Evolutionary conservation across 768 basidiomycete species (phyloP).

Genomic region (Lactarius evosmus): DNA sequence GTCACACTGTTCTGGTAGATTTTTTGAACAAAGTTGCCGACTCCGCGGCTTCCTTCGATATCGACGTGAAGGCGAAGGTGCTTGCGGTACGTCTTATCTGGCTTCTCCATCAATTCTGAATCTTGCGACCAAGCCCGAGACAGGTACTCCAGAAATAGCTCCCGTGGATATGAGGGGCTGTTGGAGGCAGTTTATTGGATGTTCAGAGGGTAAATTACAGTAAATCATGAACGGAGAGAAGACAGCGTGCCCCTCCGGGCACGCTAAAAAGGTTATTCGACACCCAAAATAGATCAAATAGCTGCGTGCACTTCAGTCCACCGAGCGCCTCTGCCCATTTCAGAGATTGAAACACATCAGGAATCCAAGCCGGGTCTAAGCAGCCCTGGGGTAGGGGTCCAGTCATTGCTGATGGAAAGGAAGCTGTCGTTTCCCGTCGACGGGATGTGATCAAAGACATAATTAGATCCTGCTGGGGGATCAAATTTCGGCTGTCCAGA

Average conservation of each 20-base stretch:
- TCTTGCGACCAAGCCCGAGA: conserved; percentile 2
- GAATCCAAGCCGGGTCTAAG: conserved; percentile 4
- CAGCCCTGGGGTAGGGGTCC: background rate
- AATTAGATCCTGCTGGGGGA: background rate
- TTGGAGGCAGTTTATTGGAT: conserved; percentile 8
- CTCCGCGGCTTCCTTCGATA: background rate
- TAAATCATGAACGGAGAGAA: no score
- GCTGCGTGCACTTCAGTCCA: conserved; percentile 1
- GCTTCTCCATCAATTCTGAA: background rate
- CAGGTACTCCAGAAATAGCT: background rate
- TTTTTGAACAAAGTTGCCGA: background rate
- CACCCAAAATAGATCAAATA: conserved; percentile 18
- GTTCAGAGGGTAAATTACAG: background rate
- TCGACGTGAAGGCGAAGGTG: background rate
- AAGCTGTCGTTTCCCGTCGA: background rate
- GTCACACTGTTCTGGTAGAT: background rate
- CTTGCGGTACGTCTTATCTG: conserved; percentile 8
- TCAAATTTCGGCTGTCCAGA: background rate
- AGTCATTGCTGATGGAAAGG: background rate
- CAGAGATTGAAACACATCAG: conserved; percentile 5
- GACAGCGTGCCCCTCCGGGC: conserved; percentile 17
- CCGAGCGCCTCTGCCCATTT: conserved; percentile 7
- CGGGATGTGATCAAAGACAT: background rate
- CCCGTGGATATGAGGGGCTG: background rate
- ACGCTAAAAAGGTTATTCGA: conserved; percentile 17